Evolutionary conservation across 2,329 filamentous ascomycete genomes (phyloP).

Genomic region (Geoglossum cookeanum): DNA sequence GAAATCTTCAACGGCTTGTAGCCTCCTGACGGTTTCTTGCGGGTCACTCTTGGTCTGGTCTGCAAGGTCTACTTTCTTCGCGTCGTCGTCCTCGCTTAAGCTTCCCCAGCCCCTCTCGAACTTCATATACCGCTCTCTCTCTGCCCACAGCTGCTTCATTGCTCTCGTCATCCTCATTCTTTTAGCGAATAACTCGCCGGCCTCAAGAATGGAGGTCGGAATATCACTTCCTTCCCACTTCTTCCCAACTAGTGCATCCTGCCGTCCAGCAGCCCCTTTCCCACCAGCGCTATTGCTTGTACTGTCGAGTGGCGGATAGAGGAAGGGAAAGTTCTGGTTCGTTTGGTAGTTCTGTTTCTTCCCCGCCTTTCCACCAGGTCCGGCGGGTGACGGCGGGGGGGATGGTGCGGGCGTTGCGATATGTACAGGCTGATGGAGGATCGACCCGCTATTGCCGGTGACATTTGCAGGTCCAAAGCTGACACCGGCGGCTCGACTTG

Average conservation of each 20-base stretch:
- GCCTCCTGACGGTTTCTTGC: constrained; percentile 39
- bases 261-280: constrained; percentile 63
- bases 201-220: constrained; percentile 84
- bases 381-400: constrained; percentile 78
- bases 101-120: constrained; percentile 79
- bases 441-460: constrained; percentile 38
- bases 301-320: constrained; percentile 84
- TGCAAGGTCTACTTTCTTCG: neutral
- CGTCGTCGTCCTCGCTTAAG: constrained; percentile 14
- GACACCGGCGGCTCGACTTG: constrained; percentile 39
- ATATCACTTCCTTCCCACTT: constrained; percentile 91
- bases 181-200: constrained; percentile 75
- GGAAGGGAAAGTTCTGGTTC: constrained; percentile 94
- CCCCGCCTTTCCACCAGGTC: constrained; percentile 65
- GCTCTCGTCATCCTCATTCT: constrained; percentile 82
- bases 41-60: neutral
- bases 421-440: constrained; percentile 88
- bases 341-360: constrained; percentile 99
- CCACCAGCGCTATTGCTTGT: constrained; percentile 80
- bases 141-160: constrained; percentile 86
- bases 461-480: constrained; percentile 30
- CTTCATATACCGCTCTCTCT: constrained; percentile 76
- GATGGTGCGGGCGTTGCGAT: constrained; percentile 97
- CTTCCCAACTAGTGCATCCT: constrained; percentile 61
- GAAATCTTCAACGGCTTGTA: constrained; percentile 60